These are phyloP conservation scores for Elsinoe perseae DNA, from an alignment of 2,329 filamentous ascomycete genomes.

Conservation along the genomic window DNA sequence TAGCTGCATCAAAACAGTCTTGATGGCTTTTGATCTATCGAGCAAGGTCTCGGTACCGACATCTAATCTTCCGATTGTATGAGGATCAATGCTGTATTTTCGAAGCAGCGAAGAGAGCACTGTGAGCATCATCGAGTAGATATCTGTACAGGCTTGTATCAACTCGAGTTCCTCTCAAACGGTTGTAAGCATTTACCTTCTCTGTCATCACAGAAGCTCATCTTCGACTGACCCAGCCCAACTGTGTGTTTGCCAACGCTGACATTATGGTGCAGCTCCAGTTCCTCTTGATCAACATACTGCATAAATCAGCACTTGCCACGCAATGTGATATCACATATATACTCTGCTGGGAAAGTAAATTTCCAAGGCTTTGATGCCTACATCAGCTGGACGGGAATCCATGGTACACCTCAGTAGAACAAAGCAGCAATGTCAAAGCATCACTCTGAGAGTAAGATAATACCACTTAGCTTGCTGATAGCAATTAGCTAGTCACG, in stretches of 20 bases:
- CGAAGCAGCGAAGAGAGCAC: constrained; percentile 44
- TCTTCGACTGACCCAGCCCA: constrained; percentile 48
- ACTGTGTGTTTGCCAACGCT: constrained; percentile 47
- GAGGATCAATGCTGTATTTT: constrained; percentile 47
- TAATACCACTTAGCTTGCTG: too few species aligned
- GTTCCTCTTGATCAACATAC: constrained; percentile 47
- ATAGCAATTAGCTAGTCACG: too few species aligned
- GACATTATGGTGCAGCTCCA: constrained; percentile 50
- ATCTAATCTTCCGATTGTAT: constrained; percentile 44
- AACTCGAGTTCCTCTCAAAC: too few species aligned
- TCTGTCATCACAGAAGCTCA: constrained; percentile 49
- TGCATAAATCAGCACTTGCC: constrained; percentile 23
- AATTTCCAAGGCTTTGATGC: constrained; percentile 49
- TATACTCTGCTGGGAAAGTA: constrained; percentile 46
- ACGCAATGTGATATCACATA: neutral
- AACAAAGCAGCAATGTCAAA: too few species aligned
- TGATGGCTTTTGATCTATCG: constrained; percentile 50
- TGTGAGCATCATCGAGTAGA: constrained; percentile 47
- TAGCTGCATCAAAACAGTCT: constrained; percentile 48
- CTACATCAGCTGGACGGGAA: constrained; percentile 42
- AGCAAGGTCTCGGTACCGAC: constrained; percentile 48
- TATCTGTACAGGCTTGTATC: too few species aligned
- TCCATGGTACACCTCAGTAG: too few species aligned
- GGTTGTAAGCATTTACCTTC: too few species aligned
- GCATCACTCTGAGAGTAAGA: too few species aligned